phyloP scores from a whole-genome alignment of 2,329 filamentous ascomycete species.

The Huntiella omanensis region DNA sequence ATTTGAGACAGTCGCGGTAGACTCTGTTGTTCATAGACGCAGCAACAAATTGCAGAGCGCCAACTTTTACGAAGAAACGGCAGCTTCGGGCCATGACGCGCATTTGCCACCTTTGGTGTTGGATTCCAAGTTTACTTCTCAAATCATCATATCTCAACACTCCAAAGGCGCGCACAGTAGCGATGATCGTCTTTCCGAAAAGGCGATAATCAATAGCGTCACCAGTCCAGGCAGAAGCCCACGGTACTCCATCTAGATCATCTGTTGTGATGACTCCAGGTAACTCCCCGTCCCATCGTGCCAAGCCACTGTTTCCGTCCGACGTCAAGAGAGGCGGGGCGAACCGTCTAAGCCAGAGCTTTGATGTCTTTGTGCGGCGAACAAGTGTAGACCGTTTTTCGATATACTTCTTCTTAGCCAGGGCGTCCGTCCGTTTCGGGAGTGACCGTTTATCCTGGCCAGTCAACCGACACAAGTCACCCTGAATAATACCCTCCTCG shows the following conservation, averaged over 20 bases:
- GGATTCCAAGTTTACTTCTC: conserved; percentile 36
- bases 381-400: conserved; percentile 40
- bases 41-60: conserved; percentile 36
- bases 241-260: conserved; percentile 35
- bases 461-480: conserved; percentile 36
- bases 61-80: conserved; percentile 36
- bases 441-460: conserved; percentile 45
- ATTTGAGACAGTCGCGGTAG: conserved; percentile 44
- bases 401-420: conserved; percentile 42
- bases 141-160: conserved; percentile 40
- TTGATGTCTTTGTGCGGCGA: conserved; percentile 41
- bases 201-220: conserved; percentile 39
- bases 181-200: conserved; percentile 37
- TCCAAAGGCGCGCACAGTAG: conserved; percentile 36
- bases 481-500: conserved; percentile 38
- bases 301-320: conserved; percentile 11
- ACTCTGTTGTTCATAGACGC: conserved; percentile 33
- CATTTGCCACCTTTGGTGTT: conserved; percentile 39
- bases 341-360: conserved; percentile 39
- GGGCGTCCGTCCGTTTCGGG: conserved; percentile 38
- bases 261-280: conserved; percentile 18
- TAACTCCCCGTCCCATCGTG: conserved; percentile 12
- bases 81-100: conserved; percentile 38
- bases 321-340: conserved; percentile 26
- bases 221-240: conserved; percentile 36